These are phyloP conservation scores for Xanthoconium separans DNA, from an alignment of 1,284 basidiomycete species.

Conservation along the genomic window DNA sequence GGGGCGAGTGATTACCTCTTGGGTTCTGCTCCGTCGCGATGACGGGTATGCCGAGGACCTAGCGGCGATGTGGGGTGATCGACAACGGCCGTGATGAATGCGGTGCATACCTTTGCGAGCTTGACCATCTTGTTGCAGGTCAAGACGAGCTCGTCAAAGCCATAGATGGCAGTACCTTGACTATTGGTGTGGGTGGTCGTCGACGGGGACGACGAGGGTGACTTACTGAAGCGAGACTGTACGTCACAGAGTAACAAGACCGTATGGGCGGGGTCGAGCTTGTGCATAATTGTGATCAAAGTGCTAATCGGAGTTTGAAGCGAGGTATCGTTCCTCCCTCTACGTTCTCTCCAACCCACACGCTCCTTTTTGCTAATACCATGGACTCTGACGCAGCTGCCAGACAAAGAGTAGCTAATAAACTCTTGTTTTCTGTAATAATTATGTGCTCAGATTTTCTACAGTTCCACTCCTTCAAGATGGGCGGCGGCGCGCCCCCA, in stretches of 20 bases:
- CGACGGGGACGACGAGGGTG: neutral
- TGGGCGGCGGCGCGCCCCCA: slow-evolving; percentile 42
- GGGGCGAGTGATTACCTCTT: slow-evolving; percentile 47
- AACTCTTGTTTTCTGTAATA: too few relatives aligned
- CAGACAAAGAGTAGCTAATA: slow-evolving; percentile 42
- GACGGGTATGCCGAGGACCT: slow-evolving; percentile 71
- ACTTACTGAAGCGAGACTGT: slow-evolving; percentile 72
- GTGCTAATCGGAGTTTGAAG: slow-evolving; percentile 5
- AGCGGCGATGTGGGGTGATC: neutral
- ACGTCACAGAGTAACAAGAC: slow-evolving; percentile 81
- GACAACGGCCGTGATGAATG: neutral
- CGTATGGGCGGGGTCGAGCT: slow-evolving; percentile 43
- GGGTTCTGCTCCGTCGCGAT: slow-evolving; percentile 85
- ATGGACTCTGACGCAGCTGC: slow-evolving; percentile 39
- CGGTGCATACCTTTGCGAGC: slow-evolving; percentile 59
- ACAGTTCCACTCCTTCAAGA: slow-evolving; percentile 66
- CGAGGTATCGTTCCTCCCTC: slow-evolving; percentile 1
- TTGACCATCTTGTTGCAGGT: slow-evolving; percentile 76
- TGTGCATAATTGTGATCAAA: neutral
- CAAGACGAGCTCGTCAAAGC: slow-evolving; percentile 67
- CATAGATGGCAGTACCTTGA: slow-evolving; percentile 52
- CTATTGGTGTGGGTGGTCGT: neutral
- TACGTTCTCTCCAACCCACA: slow-evolving; percentile 31
- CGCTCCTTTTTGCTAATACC: slow-evolving; percentile 33
- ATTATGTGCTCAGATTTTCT: neutral